Base-by-base conservation (phyloP, 228 moss, liverwort and hornwort genomes). In the Sphagnum fallax region DNA sequence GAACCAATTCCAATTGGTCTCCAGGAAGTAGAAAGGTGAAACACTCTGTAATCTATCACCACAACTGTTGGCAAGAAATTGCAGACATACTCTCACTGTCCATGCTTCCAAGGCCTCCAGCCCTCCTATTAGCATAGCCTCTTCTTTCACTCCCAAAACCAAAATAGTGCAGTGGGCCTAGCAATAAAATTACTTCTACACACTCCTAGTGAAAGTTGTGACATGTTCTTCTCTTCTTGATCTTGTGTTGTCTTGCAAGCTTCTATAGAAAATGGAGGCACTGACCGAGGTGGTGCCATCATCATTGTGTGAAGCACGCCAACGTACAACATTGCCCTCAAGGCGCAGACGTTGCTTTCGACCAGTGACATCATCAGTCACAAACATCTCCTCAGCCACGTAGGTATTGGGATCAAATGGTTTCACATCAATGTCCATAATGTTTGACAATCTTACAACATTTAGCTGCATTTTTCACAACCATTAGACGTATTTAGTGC, bases 351-450 rank as follows among this genome's bases (percentile, higher is more conserved):
- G 92, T 69, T 98, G 94, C 75, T 88, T 94, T 70, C 82, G 83
- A n/a, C 94, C 98, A 13, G 76, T 77, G 67, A 80, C 76, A 63
- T 85, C 89, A 84, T 98, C 98, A 18, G 94, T 90, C 59, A 90
- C 84, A 78, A 90, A 89, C 5, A 84, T 83, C 69, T 98, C 80
- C 67, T 89, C 86, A 51, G 87, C 92, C 73, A 87, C 94, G 65
- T 94, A 98, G 48, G 94, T 98, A 74, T 88, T 82, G 4, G 98
- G 94, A 77, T 98, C 94, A 67, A 98, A 98, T 11, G 98, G 98
- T 73, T 84, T 94, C 67, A 84, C 84, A 73, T 98, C 98, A 69
- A 98, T 94, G 60, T 87, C 92, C 94, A 98, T 94, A 63, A 98
- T 98, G 72, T 98, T 98, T 57, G 94, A 94, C 64, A 94, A 78